phyloP scores from a whole-genome alignment of 2,329 filamentous ascomycete species.

The Teratosphaeriaceae sp. region DNA sequence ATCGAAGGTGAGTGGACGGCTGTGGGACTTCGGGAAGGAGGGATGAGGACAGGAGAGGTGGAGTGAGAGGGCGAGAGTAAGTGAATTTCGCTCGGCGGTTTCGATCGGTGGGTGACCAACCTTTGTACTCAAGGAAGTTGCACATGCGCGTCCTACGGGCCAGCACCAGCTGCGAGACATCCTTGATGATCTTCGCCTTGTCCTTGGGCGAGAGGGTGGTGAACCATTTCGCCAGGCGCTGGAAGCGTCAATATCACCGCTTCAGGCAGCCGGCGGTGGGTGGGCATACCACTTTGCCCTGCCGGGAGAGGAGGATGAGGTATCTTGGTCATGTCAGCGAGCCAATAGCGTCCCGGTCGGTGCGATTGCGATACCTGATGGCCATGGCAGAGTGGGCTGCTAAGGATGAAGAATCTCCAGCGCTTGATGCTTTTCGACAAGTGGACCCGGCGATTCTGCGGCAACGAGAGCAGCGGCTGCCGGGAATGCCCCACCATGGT shows the following conservation, averaged over 20 bases:
- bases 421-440: neutral
- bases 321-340: slow-evolving; percentile 56
- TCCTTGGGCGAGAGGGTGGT: slow-evolving; percentile 95
- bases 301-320: slow-evolving; percentile 90
- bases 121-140: slow-evolving; percentile 99
- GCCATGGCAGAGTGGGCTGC: slow-evolving; percentile 36
- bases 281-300: slow-evolving; percentile 92
- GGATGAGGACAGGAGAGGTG: too few species aligned
- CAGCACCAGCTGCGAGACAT: slow-evolving; percentile 95
- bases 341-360: neutral
- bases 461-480: neutral
- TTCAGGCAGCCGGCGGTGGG: slow-evolving; percentile 12
- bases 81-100: too few species aligned
- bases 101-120: slow-evolving; percentile 41
- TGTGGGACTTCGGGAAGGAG: too few species aligned
- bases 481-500: neutral
- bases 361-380: slow-evolving; percentile 44
- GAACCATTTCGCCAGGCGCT: slow-evolving; percentile 99
- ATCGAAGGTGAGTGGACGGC: too few species aligned
- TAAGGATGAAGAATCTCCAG: neutral
- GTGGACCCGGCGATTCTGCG: neutral
- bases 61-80: slow-evolving; percentile 7
- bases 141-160: slow-evolving; percentile 97
- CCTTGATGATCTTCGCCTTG: slow-evolving; percentile 99
- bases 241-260: slow-evolving; percentile 12